Evolutionary conservation across 176 grass and related monocot genomes (phyloP).

Genomic region (Oryza meyeriana): DNA sequence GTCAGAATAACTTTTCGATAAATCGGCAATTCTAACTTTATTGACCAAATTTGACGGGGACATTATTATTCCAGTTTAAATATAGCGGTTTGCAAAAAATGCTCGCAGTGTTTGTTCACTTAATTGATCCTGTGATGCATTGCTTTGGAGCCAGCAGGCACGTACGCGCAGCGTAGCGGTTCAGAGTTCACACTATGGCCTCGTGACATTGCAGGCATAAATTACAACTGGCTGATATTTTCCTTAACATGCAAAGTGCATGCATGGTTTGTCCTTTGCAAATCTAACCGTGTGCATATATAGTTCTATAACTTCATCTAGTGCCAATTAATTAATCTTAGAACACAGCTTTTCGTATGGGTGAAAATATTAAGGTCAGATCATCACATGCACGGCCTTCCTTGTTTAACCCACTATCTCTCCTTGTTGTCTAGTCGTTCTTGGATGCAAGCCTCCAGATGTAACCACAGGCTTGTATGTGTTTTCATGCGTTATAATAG

Average conservation of each 20-base stretch:
- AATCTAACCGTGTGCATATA: neutral
- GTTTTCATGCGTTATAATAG: neutral
- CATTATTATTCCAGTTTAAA: neutral
- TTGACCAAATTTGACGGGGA: too few species aligned
- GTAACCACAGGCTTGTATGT: neutral
- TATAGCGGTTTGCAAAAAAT: neutral
- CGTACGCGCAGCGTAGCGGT: neutral
- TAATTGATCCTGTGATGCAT: too few species aligned
- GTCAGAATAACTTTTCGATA: too few species aligned
- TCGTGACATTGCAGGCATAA: slow-evolving; percentile 4
- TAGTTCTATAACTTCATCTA: neutral
- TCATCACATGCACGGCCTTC: neutral
- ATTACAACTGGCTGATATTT: neutral
- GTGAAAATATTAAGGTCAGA: neutral
- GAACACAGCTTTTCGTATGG: neutral
- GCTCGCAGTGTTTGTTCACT: neutral
- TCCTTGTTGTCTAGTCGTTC: neutral
- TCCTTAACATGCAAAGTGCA: neutral
- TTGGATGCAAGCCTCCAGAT: neutral
- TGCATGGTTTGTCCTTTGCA: slow-evolving; percentile 18
- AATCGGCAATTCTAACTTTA: too few species aligned
- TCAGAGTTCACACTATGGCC: slow-evolving; percentile 7
- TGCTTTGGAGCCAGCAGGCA: too few species aligned
- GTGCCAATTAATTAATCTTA: neutral
- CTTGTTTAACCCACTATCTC: neutral